Percentiles rank a stretch among this genome's conserved stretches.
Evolutionary conservation across 2,329 filamentous ascomycete species (phyloP).

Genomic region (Colletotrichum truncatum): DNA sequence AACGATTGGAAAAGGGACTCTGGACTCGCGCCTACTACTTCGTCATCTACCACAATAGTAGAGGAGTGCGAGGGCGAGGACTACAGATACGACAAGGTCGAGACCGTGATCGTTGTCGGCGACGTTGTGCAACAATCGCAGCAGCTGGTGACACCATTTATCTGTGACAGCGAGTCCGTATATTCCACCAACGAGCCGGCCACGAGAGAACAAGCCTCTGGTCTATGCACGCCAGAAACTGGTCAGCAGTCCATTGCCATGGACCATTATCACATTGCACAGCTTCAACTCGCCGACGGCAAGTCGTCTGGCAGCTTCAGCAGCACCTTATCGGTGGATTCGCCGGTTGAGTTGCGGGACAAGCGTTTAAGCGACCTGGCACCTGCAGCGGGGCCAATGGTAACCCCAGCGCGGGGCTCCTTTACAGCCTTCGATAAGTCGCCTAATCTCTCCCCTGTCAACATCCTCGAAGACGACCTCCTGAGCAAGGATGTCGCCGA

Average conservation of each 20-base stretch:
- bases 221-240: slow-evolving; percentile 17
- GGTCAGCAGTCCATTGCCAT: background rate
- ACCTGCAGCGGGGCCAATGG: slow-evolving; percentile 36
- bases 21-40: slow-evolving; percentile 57
- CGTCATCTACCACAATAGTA: slow-evolving; percentile 48
- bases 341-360: slow-evolving; percentile 33
- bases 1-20: slow-evolving; percentile 65
- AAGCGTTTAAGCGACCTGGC: slow-evolving; percentile 36
- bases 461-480: slow-evolving; percentile 33
- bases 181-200: slow-evolving; percentile 34
- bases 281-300: slow-evolving; percentile 13
- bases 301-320: slow-evolving; percentile 40
- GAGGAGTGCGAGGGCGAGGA: slow-evolving; percentile 50
- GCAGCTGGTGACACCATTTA: slow-evolving; percentile 26
- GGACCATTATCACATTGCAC: slow-evolving; percentile 10
- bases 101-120: background rate
- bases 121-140: slow-evolving; percentile 27
- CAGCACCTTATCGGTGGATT: slow-evolving; percentile 34
- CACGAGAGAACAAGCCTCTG: background rate
- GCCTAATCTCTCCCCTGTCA: slow-evolving; percentile 32
- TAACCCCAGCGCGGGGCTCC: slow-evolving; percentile 38
- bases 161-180: slow-evolving; percentile 40
- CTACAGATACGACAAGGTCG: slow-evolving; percentile 36
- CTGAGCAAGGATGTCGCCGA: slow-evolving; percentile 32
- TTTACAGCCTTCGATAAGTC: slow-evolving; percentile 22